Conservation (phyloP, 202 grass and related monocot genomes). For the Hordeum pubiflorum region DNA sequence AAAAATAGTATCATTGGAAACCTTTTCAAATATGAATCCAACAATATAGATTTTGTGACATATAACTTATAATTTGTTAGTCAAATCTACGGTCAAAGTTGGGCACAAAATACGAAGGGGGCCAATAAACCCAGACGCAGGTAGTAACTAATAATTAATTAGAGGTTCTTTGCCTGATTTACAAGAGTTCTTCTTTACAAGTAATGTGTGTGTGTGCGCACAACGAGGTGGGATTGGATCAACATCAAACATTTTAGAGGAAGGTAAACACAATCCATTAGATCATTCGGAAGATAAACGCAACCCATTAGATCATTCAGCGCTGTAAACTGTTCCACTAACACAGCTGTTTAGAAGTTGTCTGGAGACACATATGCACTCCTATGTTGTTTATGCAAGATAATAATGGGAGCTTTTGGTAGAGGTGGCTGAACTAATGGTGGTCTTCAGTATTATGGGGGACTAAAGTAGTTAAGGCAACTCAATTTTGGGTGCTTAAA, state of each 20-base stretch:
- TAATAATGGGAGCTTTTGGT: background rate
- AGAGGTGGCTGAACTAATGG: background rate
- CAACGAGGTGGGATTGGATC: background rate
- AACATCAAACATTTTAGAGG: background rate
- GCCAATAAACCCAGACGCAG: too few species aligned
- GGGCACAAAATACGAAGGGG: too few species aligned
- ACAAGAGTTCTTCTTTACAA: background rate
- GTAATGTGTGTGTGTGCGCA: background rate
- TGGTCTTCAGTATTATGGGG: background rate
- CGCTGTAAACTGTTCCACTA: background rate
- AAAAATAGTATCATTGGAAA: too few species aligned
- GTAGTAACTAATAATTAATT: background rate
- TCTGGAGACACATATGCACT: background rate
- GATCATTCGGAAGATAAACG: background rate
- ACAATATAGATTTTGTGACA: too few species aligned
- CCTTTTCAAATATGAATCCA: too few species aligned
- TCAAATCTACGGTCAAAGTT: too few species aligned
- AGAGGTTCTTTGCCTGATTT: background rate
- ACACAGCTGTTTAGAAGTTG: background rate
- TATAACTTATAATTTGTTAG: too few species aligned
- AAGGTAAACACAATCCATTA: background rate
- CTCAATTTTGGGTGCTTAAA: background rate
- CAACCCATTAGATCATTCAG: background rate
- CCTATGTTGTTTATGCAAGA: background rate
- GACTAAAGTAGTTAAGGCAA: background rate